Conservation (phyloP, 2,329 filamentous ascomycete genomes). For the Nigrospora oryzae region DNA sequence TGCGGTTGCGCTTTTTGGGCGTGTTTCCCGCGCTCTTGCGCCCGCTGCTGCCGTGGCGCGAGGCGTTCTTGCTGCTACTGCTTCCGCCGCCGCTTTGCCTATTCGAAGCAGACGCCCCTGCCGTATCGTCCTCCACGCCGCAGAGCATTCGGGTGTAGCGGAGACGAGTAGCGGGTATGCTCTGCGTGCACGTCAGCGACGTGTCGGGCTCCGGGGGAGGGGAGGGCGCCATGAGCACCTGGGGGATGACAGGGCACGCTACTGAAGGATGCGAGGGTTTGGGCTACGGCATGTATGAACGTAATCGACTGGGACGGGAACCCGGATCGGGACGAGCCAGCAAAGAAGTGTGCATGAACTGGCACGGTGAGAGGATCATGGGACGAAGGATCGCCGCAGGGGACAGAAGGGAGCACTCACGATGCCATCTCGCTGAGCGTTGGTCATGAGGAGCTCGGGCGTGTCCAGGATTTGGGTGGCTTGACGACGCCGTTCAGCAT, state of each 20-base stretch:
- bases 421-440: constrained; percentile 43
- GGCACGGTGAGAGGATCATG: not conserved
- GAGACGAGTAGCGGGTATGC: constrained; percentile 45
- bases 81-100: not conserved
- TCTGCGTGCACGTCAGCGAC: constrained; percentile 25
- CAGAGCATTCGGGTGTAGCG: constrained; percentile 48
- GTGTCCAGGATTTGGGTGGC: constrained; percentile 46
- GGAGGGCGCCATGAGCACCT: too few relatives aligned
- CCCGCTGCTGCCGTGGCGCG: not conserved
- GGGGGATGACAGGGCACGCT: too few relatives aligned
- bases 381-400: not conserved
- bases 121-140: constrained; percentile 32
- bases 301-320: too few relatives aligned
- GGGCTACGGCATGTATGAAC: too few relatives aligned
- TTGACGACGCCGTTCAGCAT: constrained; percentile 34
- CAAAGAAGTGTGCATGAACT: too few relatives aligned
- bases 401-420: constrained; percentile 28
- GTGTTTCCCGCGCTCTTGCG: constrained; percentile 1
- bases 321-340: too few relatives aligned
- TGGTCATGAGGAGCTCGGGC: constrained; percentile 52
- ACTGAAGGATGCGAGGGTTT: too few relatives aligned
- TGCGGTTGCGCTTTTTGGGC: constrained; percentile 1
- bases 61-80: not conserved
- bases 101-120: not conserved
- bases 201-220: too few relatives aligned